A percentile compares a stretch with the other conserved stretches of the same genome.
Evolutionary conservation across 805 yeast genomes (phyloP).

Genomic region (Ogataea angusta): DNA sequence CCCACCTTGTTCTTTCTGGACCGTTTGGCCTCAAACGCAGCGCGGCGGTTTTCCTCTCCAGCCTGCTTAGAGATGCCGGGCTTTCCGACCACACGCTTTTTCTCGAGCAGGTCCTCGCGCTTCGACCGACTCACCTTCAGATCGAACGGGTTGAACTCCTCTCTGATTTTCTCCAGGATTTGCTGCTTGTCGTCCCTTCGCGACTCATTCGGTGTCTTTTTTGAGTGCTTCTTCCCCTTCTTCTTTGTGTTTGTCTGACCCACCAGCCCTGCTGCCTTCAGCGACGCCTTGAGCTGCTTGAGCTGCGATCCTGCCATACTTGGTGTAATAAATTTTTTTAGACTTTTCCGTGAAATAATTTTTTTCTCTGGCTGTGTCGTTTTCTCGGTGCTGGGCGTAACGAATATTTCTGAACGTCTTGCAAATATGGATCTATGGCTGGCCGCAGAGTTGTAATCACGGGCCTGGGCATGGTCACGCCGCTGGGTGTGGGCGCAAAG

Average conservation of each 20-base stretch:
- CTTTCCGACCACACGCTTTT: conserved; percentile 54
- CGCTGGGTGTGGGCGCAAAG: conserved; percentile 70
- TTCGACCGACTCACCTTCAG: conserved; percentile 66
- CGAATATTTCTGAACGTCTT: not conserved
- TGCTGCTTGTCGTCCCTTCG: conserved; percentile 65
- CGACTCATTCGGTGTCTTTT: conserved; percentile 58
- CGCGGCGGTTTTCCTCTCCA: conserved; percentile 61
- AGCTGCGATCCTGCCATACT: conserved; percentile 77
- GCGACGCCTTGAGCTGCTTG: conserved; percentile 72
- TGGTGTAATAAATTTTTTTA: conserved; percentile 1
- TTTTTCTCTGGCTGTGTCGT: conserved; percentile 7
- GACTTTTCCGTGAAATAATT: conserved; percentile 1
- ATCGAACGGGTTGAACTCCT: conserved; percentile 89
- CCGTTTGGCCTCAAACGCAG: conserved; percentile 62
- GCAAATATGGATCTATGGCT: conserved; percentile 8
- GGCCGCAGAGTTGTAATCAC: conserved; percentile 78
- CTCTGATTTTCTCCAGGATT: conserved; percentile 60
- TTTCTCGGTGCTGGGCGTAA: not conserved
- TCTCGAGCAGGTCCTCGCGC: conserved; percentile 44
- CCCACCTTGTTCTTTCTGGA: conserved; percentile 70
- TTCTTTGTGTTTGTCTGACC: conserved; percentile 75
- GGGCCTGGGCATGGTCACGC: conserved; percentile 84
- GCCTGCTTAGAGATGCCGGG: conserved; percentile 68
- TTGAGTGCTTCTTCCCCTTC: conserved; percentile 45
- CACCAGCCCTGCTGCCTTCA: conserved; percentile 76